Evolutionary conservation across 371 early-diverging fungal genomes (phyloP), one percentile per base, ranked within the genome.

Genomic region (Apophysomyces ossiformis): DNA sequence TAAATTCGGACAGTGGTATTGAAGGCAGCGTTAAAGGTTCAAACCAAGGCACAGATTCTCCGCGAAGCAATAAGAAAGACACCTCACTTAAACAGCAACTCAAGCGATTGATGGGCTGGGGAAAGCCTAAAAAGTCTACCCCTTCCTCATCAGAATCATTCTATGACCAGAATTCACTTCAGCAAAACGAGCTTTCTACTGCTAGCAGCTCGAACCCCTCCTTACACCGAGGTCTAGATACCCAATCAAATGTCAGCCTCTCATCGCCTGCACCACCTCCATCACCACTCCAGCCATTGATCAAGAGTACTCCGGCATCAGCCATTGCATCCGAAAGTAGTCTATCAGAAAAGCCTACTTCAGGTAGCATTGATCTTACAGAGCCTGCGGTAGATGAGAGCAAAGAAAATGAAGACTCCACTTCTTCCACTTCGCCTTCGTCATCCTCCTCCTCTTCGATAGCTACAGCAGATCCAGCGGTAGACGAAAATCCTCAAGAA

Each of bases 141-240:
- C 21, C 50, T 26, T 50, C 50, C 21, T 18, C 50, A 21, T 50
- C 50, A 2, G 50, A 50, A 50, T 50, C 50, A 7, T 50, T 50
- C 21, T 50, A 50, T 9, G 50, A 50, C 7, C 50, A 50, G 50
- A 9, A 5, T 4, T 18, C 21, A 26, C 41, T 41, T 1, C 41
- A 7, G 11, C 41, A 41, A 13, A 13, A 7, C 13, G 50, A 50
- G n/a, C 21, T 15, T 21, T 50, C 50, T 15, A 15, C 26, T 4
- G 16, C 50, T 26, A 50, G 50, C 21, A 50, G 50, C 21, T 50
- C 50, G 6, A 50, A 50, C 21, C 50, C 50, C 9, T 50, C 50
- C 5, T 21, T 50, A 9, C 50, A 50, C 21, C 50, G 21, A 4
- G 50, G 21, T 15, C 21, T 50, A 21, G 50, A 50, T 2, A 50